Base-by-base conservation (phyloP, 306 rosid species). In the Castanea crenata region DNA sequence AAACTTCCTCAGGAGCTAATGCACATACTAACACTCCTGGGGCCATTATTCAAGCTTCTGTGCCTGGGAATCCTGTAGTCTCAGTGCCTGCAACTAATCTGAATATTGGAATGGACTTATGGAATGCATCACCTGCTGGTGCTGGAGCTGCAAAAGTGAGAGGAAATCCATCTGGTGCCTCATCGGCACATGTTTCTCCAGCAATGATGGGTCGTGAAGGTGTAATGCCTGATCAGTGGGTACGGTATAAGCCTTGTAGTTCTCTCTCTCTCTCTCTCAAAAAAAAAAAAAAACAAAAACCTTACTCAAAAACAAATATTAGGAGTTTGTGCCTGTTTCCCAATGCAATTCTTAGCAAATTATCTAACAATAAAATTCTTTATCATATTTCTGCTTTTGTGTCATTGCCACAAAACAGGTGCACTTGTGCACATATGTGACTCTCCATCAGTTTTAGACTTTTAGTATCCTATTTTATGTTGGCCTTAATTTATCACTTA, bases 91-190 rank as follows among this genome's bases (percentile, higher is more conserved):
- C 83, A 19, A 90, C 99, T 72, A 91, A 92, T 87, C 91, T 93
- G 81, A 96, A 93, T 83, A 91, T 96, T 1, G 96, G 98, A 79
- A 96, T 96, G 97, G 98, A 96, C 83, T 86, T 96, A 35, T 93
- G 99, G 99, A 93, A 91, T 83, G 84, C 92, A 27, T 76, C 93
- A 65, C 55, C 89, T 74, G 92, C 85, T 59, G 82, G 85, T 52
- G 71, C 89, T 0, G 97, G 89, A 56, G 90, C 87, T 73, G 84
- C 87, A 31, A 93, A 95, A 85, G 70, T 86, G 78, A 87, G 97
- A 88, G 83, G 81, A 21, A 89, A 82, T 69, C 90, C 80, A 20
- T 76, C 96, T 15, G 94, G 81, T 14, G 88, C 86, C 41, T 69
- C 97, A 0, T 87, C 91, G 19, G 77, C 83, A 25, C 87, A 72